Evolutionary conservation across 2,329 filamentous ascomycete genomes (phyloP), one percentile per base, ranked within the genome.

Genomic region (Exophiala bonariae): DNA sequence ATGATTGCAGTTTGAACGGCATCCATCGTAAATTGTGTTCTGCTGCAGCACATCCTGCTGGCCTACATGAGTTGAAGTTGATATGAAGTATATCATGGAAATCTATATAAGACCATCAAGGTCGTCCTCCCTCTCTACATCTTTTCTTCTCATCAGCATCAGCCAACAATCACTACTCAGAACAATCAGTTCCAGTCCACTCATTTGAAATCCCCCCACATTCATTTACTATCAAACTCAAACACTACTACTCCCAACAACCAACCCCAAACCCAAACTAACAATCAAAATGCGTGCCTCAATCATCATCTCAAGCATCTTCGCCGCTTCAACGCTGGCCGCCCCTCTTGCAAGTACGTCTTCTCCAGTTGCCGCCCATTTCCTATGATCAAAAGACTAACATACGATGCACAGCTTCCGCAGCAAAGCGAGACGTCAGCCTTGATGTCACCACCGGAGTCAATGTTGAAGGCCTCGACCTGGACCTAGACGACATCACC

Each of bases 201-300:
- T 43, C 36, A 14, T 38, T 35, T 31, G 28, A 44, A 5, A 26
- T 11, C 23, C 23, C 23, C 6, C 6, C 11, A 26, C 23, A 16
- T 44, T 20, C 23, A 33, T 39, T 20, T 37, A 42, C 11, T 20
- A 31, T n/a, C 18, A 14, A 41, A 16, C 37, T 26, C 23, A 26
- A 26, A 6, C 23, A n/a, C n/a, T n/a, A n/a, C 23, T 11, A 26
- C 6, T 26, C 23, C 23, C 6, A 26, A 6, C 23, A 26, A 26
- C 41, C 20, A n/a, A 22, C 34, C 31, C n/a, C n/a, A n/a, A 26
- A 26, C 23, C 23, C 23, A 26, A 6, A 26, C 23, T n/a, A 16
- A 30, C 32, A 33, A 28, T 35, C 50, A 59, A 50, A 11, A 59
- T 59, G 54, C 54, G 52, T 55, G 37, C 36, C 39, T 37, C 54